Evolutionary conservation across 257 asterid species (phyloP).

Genomic region (Salvia splendens): DNA sequence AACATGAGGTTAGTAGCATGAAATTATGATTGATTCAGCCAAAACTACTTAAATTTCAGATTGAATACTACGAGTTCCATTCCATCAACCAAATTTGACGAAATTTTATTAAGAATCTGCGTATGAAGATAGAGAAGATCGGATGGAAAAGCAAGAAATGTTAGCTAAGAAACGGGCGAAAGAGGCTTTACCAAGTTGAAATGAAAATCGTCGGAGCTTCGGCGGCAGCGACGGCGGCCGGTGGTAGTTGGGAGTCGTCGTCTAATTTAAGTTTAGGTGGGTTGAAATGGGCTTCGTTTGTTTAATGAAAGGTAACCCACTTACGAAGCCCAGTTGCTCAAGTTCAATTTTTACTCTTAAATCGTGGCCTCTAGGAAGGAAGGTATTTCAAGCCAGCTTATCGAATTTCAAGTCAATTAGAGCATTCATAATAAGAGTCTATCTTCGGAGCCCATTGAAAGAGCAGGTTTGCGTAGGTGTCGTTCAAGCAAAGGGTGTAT

Average conservation of each 20-base stretch:
- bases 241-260: conserved; percentile 29
- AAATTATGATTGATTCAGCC: background rate
- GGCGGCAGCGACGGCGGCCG: conserved; percentile 30
- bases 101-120: conserved; percentile 8
- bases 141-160: background rate
- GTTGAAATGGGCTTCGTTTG: conserved; percentile 21
- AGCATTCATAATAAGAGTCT: no score
- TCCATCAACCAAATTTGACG: background rate
- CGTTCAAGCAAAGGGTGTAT: no score
- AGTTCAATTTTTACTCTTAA: no score
- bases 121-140: conserved; percentile 15
- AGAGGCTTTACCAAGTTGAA: background rate
- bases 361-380: no score
- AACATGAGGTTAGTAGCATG: background rate
- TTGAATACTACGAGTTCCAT: conserved; percentile 9
- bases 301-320: background rate
- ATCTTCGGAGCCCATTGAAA: no score
- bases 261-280: conserved; percentile 12
- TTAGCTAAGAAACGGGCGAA: conserved; percentile 14
- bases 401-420: no score
- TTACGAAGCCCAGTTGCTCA: background rate
- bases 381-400: no score
- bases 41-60: conserved; percentile 14
- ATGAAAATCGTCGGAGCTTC: conserved; percentile 12
- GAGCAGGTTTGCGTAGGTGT: no score